Evolutionary conservation across 2,329 filamentous ascomycete genomes (phyloP).

Genomic region (Ascochyta fabae): DNA sequence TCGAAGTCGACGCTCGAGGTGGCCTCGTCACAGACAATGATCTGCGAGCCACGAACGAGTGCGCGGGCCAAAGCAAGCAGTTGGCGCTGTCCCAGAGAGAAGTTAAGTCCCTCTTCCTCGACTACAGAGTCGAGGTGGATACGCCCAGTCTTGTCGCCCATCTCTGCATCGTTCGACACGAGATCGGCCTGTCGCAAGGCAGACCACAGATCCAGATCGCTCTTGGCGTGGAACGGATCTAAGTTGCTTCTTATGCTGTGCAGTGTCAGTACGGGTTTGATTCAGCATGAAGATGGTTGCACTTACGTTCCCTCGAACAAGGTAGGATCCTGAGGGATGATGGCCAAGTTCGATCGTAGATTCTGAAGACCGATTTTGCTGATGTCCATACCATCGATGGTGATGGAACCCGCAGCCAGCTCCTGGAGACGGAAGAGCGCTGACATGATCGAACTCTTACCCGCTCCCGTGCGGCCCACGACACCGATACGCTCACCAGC

Average conservation of each 20-base stretch:
- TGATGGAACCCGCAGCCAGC: constrained; percentile 55
- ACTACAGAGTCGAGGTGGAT: constrained; percentile 85
- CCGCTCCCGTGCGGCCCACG: constrained; percentile 81
- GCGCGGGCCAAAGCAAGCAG: constrained; percentile 83
- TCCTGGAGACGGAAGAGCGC: constrained; percentile 75
- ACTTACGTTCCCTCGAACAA: constrained; percentile 74
- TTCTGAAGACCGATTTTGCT: constrained; percentile 76
- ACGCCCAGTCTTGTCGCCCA: constrained; percentile 59
- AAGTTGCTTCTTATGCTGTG: constrained; percentile 71
- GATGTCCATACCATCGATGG: constrained; percentile 64
- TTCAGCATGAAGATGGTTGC: neutral
- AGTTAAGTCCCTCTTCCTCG: constrained; percentile 96
- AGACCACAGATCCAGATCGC: constrained; percentile 78
- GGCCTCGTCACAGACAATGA: constrained; percentile 97
- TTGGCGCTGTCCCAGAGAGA: constrained; percentile 92
- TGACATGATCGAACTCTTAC: constrained; percentile 84
- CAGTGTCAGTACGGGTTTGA: too few species aligned
- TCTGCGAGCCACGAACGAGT: constrained; percentile 83
- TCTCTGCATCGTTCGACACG: constrained; percentile 58
- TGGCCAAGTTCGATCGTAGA: constrained; percentile 75
- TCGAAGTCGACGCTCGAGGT: constrained; percentile 86
- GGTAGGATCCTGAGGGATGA: constrained; percentile 85
- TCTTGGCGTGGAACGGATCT: constrained; percentile 80
- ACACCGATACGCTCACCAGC: constrained; percentile 83
- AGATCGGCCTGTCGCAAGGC: constrained; percentile 79